Conservation (phyloP, 176 grass and related monocot genomes). For the Carex scoparia region DNA sequence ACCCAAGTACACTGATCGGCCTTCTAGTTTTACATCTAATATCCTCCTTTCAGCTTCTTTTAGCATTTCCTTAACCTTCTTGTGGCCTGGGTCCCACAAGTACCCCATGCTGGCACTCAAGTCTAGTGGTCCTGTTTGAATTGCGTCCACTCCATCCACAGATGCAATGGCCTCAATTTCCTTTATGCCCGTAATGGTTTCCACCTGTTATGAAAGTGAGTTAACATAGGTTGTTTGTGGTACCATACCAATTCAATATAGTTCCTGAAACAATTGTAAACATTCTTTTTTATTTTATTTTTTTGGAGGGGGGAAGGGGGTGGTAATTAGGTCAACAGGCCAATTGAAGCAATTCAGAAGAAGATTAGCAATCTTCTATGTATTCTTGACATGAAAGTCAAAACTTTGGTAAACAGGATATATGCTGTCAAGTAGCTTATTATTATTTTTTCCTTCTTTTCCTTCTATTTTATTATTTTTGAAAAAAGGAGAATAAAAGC, state of each 20-base stretch:
- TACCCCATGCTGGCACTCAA: conserved; percentile 91
- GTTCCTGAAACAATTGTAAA: neutral
- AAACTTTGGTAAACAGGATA: neutral
- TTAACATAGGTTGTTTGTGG: neutral
- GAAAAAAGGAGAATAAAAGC: neutral
- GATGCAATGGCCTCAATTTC: conserved; percentile 77
- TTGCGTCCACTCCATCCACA: conserved; percentile 75
- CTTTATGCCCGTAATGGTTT: conserved; percentile 41
- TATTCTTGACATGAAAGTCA: neutral
- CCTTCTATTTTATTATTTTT: neutral
- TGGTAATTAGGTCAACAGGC: neutral
- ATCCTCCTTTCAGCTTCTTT: conserved; percentile 77
- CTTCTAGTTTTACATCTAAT: conserved; percentile 40
- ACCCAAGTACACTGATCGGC: conserved; percentile 42
- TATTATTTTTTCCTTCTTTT: neutral
- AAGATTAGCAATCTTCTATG: neutral
- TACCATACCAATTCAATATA: neutral
- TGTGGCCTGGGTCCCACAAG: conserved; percentile 85
- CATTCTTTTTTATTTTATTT: neutral
- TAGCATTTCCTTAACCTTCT: conserved; percentile 60
- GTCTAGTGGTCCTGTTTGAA: conserved; percentile 82
- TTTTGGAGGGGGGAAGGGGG: too few species aligned
- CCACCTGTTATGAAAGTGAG: conserved; percentile 25
- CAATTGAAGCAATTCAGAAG: neutral
- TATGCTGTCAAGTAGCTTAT: neutral